A percentile compares a stretch with the other conserved stretches of the same genome.
phyloP scores from a whole-genome alignment of 225 moss, liverwort and hornwort genomes.

The Thuidium tamariscinum region DNA sequence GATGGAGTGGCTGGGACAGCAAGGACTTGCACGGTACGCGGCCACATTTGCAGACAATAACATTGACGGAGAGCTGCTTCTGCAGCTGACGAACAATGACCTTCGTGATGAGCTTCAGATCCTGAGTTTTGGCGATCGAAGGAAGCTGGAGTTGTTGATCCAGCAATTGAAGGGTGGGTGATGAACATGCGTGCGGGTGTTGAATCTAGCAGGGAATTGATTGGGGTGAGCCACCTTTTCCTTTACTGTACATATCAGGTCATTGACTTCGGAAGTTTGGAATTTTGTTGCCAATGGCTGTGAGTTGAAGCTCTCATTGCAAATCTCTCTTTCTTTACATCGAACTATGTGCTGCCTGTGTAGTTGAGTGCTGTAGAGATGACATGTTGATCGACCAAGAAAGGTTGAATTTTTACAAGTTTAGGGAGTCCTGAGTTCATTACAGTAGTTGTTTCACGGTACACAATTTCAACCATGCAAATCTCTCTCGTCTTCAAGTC shows the following conservation, averaged over 20 bases:
- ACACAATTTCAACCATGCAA: neutral
- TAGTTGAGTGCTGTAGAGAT: neutral
- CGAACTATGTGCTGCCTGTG: neutral
- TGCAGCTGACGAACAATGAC: constrained; percentile 37
- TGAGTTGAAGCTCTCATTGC: neutral
- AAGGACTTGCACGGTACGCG: constrained; percentile 67
- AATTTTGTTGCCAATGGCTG: neutral
- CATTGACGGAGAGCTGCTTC: constrained; percentile 56
- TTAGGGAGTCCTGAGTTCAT: neutral
- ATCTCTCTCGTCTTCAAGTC: neutral
- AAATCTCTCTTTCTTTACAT: neutral
- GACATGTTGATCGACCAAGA: neutral
- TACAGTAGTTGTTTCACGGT: neutral
- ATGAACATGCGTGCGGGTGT: neutral
- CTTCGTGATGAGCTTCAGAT: constrained; percentile 66
- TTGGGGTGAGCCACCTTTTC: neutral
- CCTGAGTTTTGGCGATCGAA: constrained; percentile 65
- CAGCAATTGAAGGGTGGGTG: constrained; percentile 13
- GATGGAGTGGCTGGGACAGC: constrained; percentile 55
- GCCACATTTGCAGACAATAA: constrained; percentile 53
- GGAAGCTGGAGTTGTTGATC: constrained; percentile 41
- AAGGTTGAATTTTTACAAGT: neutral
- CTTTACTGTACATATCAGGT: neutral
- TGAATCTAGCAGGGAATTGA: neutral
- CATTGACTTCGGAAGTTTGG: neutral